Evolutionary conservation across 139 green algal genomes (phyloP), one percentile per base, ranked within the genome.

Genomic region (Coccomyxa sp.): DNA sequence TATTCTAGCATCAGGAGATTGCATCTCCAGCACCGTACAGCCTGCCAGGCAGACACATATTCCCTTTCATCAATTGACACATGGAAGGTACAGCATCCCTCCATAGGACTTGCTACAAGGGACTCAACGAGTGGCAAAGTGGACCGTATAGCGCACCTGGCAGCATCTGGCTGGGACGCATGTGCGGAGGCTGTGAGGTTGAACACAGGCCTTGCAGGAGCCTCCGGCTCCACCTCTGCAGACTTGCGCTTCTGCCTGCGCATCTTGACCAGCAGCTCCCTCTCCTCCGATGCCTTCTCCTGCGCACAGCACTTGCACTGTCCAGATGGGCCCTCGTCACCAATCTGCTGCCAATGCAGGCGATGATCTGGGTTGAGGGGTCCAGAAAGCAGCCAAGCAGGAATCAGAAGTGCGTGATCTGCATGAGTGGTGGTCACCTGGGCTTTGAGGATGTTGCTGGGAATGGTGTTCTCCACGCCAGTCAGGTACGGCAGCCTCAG

Each of bases 401-500:
- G n/a, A n/a, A n/a, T n/a, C n/a, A n/a, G n/a, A n/a, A n/a, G n/a
- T 36, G 16, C 8, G 58, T 8, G 14, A 36, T 70, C 14, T 70
- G 64, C 18, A 27, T 31, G 64, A 22, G 70, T 54, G 70, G 9
- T 27, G 16, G 70, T 34, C 39, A 78, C 81, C 73, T 78, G 58
- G 0, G 75, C 72, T 9, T 8, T 22, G 5, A 38, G 3, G 36
- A 82, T 72, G 55, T 50, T 50, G 0, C 10, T 8, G 2, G 68
- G 34, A 38, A 86, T 73, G 5, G 34, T 74, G 40, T 68, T 37
- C 16, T 73, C 74, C 12, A 82, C 82, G 8, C 81, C 82, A 9
- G 77, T 16, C 70, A 92, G 88, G 80, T 88, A 92, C 10, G 88
- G 87, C 80, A 89, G 77, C 3, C 72, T 37, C 79, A 91, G 74